phyloP scores from a whole-genome alignment of 176 grass and related monocot genomes.

The Rhynchospora pubera region DNA sequence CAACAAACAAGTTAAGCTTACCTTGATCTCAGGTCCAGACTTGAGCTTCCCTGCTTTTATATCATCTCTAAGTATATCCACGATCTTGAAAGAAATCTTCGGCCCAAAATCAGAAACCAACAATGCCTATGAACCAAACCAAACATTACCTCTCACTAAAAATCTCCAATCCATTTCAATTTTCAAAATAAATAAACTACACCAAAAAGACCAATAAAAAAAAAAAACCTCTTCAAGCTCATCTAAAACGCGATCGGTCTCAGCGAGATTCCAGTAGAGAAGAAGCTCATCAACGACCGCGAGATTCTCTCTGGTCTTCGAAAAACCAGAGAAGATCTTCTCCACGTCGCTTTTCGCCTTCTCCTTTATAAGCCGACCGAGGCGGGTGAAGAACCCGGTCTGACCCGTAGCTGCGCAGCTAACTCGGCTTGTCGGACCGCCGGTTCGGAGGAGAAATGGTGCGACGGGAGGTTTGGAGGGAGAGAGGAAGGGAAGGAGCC shows the following conservation, averaged over 20 bases:
- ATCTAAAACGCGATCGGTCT: constrained; percentile 88
- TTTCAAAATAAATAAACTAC: not conserved
- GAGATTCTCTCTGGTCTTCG: constrained; percentile 92
- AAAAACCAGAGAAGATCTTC: constrained; percentile 95
- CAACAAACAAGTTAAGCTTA: not conserved
- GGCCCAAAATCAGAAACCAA: constrained; percentile 97
- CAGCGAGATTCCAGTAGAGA: constrained; percentile 95
- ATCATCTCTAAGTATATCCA: constrained; percentile 77
- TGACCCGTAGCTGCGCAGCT: constrained; percentile 57
- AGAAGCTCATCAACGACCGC: constrained; percentile 97
- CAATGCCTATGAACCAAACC: constrained; percentile 46
- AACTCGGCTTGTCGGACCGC: not conserved
- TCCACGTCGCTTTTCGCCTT: constrained; percentile 99
- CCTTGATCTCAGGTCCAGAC: constrained; percentile 91
- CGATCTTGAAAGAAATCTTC: constrained; percentile 86
- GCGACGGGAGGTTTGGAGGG: not conserved
- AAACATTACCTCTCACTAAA: not conserved
- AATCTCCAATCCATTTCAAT: not conserved
- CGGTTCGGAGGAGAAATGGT: not conserved
- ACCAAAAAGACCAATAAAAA: not conserved
- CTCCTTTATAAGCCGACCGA: constrained; percentile 97
- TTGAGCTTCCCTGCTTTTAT: constrained; percentile 91
- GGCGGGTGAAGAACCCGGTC: constrained; percentile 87
- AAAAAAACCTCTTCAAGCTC: constrained; percentile 75
- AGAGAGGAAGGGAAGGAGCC: constrained; percentile 43